A percentile compares a stretch with the other conserved stretches of the same genome.
Evolutionary conservation across 305 asterid genomes (phyloP).

Genomic region (Salvia sclarea): DNA sequence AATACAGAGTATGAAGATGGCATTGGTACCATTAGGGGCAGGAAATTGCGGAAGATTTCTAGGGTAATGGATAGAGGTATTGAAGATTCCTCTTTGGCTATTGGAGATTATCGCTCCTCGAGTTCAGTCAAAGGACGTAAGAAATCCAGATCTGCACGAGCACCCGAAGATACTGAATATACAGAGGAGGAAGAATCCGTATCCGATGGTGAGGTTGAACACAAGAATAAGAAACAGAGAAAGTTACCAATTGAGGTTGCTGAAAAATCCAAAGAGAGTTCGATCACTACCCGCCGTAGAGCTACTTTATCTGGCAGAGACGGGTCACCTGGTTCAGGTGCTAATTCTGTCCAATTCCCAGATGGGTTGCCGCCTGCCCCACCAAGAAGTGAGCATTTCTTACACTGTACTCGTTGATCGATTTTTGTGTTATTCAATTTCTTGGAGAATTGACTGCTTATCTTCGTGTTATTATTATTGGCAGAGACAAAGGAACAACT

Average conservation of each 20-base stretch:
- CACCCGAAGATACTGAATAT: slow-evolving; percentile 52
- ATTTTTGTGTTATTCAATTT: slow-evolving; percentile 23
- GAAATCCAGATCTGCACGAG: slow-evolving; percentile 39
- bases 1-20: slow-evolving; percentile 50
- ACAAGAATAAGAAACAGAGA: slow-evolving; percentile 44
- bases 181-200: slow-evolving; percentile 52
- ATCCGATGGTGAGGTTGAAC: slow-evolving; percentile 55
- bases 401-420: background rate
- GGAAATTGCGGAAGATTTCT: slow-evolving; percentile 51
- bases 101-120: slow-evolving; percentile 43
- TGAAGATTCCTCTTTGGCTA: slow-evolving; percentile 36
- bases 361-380: slow-evolving; percentile 76
- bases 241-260: slow-evolving; percentile 39
- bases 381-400: slow-evolving; percentile 63
- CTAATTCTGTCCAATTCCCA: slow-evolving; percentile 51
- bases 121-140: slow-evolving; percentile 48
- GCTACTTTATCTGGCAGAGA: slow-evolving; percentile 53
- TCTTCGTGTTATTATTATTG: slow-evolving; percentile 14
- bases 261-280: slow-evolving; percentile 44
- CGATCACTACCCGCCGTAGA: slow-evolving; percentile 64
- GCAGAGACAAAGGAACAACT: slow-evolving; percentile 77
- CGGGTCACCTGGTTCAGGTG: slow-evolving; percentile 41
- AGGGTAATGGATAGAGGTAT: slow-evolving; percentile 44
- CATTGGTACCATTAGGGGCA: slow-evolving; percentile 42
- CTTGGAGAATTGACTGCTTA: slow-evolving; percentile 17